phyloP scores from a whole-genome alignment of 2,329 filamentous ascomycete species.

The Talaromyces marneffei region DNA sequence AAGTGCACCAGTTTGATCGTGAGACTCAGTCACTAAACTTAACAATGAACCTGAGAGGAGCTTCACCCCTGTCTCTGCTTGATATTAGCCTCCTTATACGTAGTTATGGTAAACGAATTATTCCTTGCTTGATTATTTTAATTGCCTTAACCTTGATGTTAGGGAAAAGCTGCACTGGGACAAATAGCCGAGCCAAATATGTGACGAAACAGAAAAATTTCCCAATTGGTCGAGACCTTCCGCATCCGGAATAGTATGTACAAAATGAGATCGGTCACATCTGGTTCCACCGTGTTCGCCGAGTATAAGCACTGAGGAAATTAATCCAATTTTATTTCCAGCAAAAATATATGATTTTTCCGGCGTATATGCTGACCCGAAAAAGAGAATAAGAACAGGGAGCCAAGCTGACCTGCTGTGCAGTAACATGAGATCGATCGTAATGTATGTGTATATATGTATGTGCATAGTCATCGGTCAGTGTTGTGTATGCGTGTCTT shows the following conservation, averaged over 20 bases:
- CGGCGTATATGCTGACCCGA: neutral
- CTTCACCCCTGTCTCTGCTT: neutral
- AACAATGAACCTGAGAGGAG: neutral
- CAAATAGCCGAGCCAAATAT: neutral
- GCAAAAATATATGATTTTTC: neutral
- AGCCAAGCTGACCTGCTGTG: neutral
- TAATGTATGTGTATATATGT: neutral
- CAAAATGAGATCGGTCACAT: neutral
- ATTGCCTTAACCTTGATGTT: too few relatives aligned
- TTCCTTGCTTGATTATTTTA: neutral
- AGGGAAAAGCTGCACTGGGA: neutral
- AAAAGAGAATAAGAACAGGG: neutral
- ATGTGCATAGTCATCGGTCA: neutral
- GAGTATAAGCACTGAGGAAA: neutral
- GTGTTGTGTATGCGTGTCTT: neutral
- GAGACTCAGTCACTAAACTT: too few relatives aligned
- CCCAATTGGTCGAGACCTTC: neutral
- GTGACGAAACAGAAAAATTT: neutral
- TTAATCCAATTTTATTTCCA: neutral
- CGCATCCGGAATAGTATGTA: neutral
- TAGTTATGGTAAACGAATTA: neutral
- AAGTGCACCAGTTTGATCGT: neutral
- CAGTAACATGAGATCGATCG: neutral
- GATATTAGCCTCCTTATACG: neutral
- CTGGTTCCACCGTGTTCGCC: neutral